Conservation (phyloP, 768 basidiomycete species). For the Roridomyces roridus region DNA sequence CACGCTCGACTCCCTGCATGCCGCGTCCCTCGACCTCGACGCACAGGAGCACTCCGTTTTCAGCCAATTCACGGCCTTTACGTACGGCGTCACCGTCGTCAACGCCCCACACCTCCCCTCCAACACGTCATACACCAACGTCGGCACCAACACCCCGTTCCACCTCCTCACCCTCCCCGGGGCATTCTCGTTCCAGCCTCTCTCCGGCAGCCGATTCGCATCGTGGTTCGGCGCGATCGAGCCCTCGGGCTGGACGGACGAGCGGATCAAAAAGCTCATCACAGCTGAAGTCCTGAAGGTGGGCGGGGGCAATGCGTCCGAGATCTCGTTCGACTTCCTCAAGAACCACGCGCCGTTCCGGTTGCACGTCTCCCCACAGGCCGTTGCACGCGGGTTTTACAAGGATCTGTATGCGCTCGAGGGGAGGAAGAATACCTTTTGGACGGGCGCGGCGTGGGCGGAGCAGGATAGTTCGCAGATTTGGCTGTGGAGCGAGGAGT, state of each 20-base stretch:
- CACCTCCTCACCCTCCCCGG: neutral
- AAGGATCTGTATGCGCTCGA: constrained; percentile 10
- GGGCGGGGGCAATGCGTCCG: neutral
- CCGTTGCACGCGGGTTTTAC: neutral
- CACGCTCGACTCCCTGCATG: neutral
- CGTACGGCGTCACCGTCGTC: constrained; percentile 9
- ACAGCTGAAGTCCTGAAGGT: neutral
- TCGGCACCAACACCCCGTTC: constrained; percentile 1
- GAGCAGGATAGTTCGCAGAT: constrained; percentile 9
- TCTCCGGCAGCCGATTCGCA: neutral
- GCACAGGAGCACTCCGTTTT: constrained; percentile 1
- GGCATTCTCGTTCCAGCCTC: neutral
- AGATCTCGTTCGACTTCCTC: constrained; percentile 7
- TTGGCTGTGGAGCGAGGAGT: constrained; percentile 6
- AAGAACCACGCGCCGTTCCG: constrained; percentile 8
- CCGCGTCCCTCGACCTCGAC: constrained; percentile 8
- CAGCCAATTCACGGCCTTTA: neutral
- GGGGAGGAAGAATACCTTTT: constrained; percentile 8
- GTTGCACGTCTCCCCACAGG: neutral
- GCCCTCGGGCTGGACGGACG: neutral
- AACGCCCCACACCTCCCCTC: neutral
- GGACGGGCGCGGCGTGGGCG: constrained; percentile 3
- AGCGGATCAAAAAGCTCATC: neutral
- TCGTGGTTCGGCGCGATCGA: constrained; percentile 3
- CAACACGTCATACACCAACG: neutral